phyloP scores from a whole-genome alignment of 768 basidiomycete species.

The Obba rivulosa region DNA sequence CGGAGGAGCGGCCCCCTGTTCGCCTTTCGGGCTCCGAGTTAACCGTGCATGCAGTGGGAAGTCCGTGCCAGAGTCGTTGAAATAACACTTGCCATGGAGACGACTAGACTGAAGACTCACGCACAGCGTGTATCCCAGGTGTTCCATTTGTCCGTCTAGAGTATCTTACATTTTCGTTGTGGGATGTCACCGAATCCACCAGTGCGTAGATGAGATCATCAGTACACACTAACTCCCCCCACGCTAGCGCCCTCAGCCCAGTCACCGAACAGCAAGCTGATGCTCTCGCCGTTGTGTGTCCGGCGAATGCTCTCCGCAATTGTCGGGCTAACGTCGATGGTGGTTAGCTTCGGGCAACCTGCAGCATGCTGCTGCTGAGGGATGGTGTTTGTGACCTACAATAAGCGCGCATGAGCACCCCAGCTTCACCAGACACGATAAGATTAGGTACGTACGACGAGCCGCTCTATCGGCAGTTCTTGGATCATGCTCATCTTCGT shows the following conservation, averaged over 20 bases:
- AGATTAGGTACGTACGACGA: slow-evolving; percentile 59
- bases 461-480: slow-evolving; percentile 69
- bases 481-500: slow-evolving; percentile 63
- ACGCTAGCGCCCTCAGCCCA: slow-evolving; percentile 49
- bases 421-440: background rate
- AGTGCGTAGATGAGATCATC: slow-evolving; percentile 5
- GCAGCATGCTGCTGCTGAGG: slow-evolving; percentile 70
- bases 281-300: slow-evolving; percentile 92
- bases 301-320: slow-evolving; percentile 95
- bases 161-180: slow-evolving; percentile 13
- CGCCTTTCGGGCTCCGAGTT: no score
- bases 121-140: background rate
- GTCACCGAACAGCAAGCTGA: slow-evolving; percentile 82
- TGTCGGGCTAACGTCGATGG: slow-evolving; percentile 86
- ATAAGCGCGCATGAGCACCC: slow-evolving; percentile 4
- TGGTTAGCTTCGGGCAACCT: slow-evolving; percentile 70
- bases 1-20: no score
- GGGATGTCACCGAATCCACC: slow-evolving; percentile 8
- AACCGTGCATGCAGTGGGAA: slow-evolving; percentile 2
- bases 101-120: background rate
- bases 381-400: slow-evolving; percentile 90
- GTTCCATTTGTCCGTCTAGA: no score
- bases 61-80: background rate
- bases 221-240: slow-evolving; percentile 18
- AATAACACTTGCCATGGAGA: slow-evolving; percentile 10